Evolutionary conservation across 192 early-diverging fungal species (phyloP).

Genomic region (Anaeromyces robustus): DNA sequence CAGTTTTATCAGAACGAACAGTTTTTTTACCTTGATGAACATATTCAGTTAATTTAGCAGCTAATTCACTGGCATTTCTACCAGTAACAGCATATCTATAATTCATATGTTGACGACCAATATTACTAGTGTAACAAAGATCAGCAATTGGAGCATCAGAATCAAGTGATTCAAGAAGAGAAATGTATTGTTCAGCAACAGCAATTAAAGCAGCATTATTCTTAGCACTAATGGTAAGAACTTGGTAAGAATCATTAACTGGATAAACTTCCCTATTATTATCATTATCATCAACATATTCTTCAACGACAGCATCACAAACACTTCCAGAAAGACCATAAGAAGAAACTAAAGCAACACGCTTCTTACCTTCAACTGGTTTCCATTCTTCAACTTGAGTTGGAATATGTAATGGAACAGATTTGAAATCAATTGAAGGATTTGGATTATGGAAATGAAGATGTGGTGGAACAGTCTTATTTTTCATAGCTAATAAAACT

Average conservation of each 20-base stretch:
- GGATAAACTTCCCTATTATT: background rate
- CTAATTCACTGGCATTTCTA: background rate
- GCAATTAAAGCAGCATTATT: background rate
- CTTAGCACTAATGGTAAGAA: constrained; percentile 6
- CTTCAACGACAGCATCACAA: constrained; percentile 11
- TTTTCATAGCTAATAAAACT: constrained; percentile 12
- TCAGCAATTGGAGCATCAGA: background rate
- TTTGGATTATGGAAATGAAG: constrained; percentile 12
- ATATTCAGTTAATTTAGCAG: background rate
- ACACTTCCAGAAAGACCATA: constrained; percentile 15
- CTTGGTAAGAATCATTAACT: constrained; percentile 6
- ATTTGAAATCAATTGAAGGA: constrained; percentile 10
- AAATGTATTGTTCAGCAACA: background rate
- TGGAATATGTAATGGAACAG: constrained; percentile 9
- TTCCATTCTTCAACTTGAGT: constrained; percentile 8
- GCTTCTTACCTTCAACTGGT: constrained; percentile 2
- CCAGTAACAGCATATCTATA: background rate
- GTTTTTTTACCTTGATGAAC: background rate
- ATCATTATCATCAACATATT: constrained; percentile 6
- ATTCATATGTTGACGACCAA: background rate
- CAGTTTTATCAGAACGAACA: background rate
- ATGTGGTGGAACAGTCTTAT: constrained; percentile 7
- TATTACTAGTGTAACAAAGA: background rate
- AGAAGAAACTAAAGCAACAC: constrained; percentile 10
- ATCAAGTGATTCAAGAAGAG: background rate